Percentiles rank a stretch among this genome's conserved stretches.
Evolutionary conservation across 768 basidiomycete genomes (phyloP).

Genomic region (Postia placenta): DNA sequence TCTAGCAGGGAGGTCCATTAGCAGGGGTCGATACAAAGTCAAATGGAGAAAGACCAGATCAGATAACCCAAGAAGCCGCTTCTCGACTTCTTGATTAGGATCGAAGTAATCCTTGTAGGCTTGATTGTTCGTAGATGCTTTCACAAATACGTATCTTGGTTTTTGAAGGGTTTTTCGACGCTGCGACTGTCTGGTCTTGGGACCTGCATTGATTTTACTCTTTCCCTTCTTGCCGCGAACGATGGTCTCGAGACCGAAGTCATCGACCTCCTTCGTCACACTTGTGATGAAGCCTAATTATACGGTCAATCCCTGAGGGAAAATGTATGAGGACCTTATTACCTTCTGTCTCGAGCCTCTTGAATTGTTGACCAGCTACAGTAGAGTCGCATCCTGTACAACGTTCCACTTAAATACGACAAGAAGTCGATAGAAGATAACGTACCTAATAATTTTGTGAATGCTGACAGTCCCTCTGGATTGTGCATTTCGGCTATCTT

Average conservation of each 20-base stretch:
- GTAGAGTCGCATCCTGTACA: slow-evolving; percentile 44
- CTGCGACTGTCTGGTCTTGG: slow-evolving; percentile 37
- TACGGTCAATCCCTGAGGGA: not conserved
- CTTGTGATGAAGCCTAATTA: slow-evolving; percentile 54
- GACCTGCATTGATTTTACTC: slow-evolving; percentile 22
- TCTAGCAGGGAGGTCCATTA: slow-evolving; percentile 10
- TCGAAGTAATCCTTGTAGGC: slow-evolving; percentile 68
- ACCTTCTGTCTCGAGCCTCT: slow-evolving; percentile 71
- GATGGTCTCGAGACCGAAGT: slow-evolving; percentile 41
- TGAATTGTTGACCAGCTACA: slow-evolving; percentile 57
- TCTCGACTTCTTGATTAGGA: slow-evolving; percentile 53
- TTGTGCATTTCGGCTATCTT: slow-evolving; percentile 55
- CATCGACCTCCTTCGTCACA: slow-evolving; percentile 41
- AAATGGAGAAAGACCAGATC: slow-evolving; percentile 41
- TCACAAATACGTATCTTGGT: slow-evolving; percentile 52
- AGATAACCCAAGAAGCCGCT: slow-evolving; percentile 51
- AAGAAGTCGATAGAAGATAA: slow-evolving; percentile 5
- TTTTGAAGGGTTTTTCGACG: slow-evolving; percentile 48
- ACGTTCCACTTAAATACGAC: not conserved
- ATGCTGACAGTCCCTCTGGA: slow-evolving; percentile 38
- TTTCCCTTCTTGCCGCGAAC: slow-evolving; percentile 32
- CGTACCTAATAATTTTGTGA: slow-evolving; percentile 58
- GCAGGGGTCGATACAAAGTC: not conserved
- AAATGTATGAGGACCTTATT: not conserved
- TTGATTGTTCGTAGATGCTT: slow-evolving; percentile 33